These are phyloP conservation scores for Pisolithus tinctorius DNA, from an alignment of 768 basidiomycete species.

Conservation along the genomic window DNA sequence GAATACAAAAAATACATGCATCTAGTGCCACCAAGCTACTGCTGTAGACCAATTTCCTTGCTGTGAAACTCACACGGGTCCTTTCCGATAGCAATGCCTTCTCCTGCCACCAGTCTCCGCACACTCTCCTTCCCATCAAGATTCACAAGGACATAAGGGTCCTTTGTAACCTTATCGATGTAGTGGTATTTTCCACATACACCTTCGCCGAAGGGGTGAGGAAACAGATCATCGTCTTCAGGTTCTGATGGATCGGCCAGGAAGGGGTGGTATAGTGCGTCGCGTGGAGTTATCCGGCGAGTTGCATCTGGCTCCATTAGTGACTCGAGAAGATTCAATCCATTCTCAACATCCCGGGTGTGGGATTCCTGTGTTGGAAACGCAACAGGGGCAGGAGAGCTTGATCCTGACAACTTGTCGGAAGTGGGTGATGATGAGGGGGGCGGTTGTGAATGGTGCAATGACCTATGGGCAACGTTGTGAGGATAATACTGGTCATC, in stretches of 20 bases:
- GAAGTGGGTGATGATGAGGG: constrained; percentile 32
- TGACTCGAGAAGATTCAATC: constrained; percentile 68
- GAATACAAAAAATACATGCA: neutral
- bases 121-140: constrained; percentile 29
- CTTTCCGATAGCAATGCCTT: constrained; percentile 53
- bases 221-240: constrained; percentile 62
- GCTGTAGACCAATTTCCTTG: constrained; percentile 11
- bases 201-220: constrained; percentile 63
- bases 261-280: constrained; percentile 77
- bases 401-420: constrained; percentile 17
- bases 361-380: constrained; percentile 35
- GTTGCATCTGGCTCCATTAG: constrained; percentile 75
- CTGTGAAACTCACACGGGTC: constrained; percentile 59
- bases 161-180: constrained; percentile 51
- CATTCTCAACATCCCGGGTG: constrained; percentile 50
- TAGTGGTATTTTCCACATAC: constrained; percentile 59
- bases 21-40: neutral
- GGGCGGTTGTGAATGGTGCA: constrained; percentile 13
- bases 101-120: constrained; percentile 27
- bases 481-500: constrained; percentile 54
- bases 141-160: constrained; percentile 42
- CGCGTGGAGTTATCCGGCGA: constrained; percentile 67
- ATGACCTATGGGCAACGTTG: constrained; percentile 19
- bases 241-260: constrained; percentile 41
- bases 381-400: constrained; percentile 15